These are phyloP conservation scores for Millerozyma acaciae DNA, from an alignment of 805 yeast species.

Conservation along the genomic window DNA sequence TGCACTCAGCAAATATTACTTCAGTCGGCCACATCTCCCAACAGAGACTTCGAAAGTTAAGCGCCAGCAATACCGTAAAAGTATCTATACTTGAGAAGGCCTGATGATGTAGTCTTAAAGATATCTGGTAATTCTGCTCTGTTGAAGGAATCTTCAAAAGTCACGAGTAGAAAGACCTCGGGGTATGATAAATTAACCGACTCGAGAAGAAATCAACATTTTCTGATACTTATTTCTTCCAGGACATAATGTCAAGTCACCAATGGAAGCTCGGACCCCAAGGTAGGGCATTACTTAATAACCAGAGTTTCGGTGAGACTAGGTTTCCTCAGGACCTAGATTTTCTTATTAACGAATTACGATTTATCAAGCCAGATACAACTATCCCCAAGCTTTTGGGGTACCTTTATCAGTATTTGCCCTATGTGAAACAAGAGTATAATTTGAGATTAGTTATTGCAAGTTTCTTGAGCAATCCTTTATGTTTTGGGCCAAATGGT, in stretches of 20 bases:
- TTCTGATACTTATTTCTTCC: no score
- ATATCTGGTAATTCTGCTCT: no score
- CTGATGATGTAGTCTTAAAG: no score
- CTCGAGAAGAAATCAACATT: no score
- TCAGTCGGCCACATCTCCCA: no score
- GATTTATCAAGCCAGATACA: constrained; percentile 34
- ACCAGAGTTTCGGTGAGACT: constrained; percentile 6
- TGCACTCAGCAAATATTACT: no score
- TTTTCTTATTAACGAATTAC: constrained; percentile 40
- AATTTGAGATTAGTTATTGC: constrained; percentile 44
- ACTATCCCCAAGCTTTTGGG: constrained; percentile 36
- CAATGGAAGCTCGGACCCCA: constrained; percentile 1
- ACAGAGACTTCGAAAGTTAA: no score
- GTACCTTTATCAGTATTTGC: constrained; percentile 48
- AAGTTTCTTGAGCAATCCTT: constrained; percentile 42
- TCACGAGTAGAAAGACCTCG: no score
- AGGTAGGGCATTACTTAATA: constrained; percentile 3
- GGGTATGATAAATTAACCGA: no score
- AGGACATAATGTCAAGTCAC: constrained; percentile 1
- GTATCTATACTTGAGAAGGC: no score
- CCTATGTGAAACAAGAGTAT: constrained; percentile 44
- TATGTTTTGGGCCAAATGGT: constrained; percentile 19
- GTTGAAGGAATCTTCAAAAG: no score
- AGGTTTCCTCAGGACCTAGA: constrained; percentile 45
- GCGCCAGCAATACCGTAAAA: no score